Conservation (phyloP, 2,329 filamentous ascomycete genomes). For the Emergomyces africanus region DNA sequence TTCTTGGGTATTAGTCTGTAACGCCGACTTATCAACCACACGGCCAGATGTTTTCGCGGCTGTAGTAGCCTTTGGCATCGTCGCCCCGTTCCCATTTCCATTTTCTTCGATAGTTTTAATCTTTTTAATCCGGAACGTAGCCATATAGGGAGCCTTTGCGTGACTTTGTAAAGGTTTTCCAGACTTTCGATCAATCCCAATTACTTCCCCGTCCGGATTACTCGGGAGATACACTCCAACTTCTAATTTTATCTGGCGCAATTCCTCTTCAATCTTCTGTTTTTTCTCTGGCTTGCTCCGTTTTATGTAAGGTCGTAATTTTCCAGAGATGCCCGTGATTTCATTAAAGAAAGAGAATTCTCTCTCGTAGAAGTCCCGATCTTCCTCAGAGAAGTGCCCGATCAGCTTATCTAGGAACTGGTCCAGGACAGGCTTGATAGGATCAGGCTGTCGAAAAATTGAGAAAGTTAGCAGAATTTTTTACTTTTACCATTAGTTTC, state of each 20-base stretch:
- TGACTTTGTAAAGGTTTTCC: conserved; percentile 96
- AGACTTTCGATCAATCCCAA: conserved; percentile 95
- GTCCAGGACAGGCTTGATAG: conserved; percentile 86
- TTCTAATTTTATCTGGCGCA: conserved; percentile 93
- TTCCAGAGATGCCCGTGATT: conserved; percentile 89
- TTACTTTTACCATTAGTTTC: neutral
- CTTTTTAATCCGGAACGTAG: conserved; percentile 93
- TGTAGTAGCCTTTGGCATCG: conserved; percentile 30
- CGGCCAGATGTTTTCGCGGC: conserved; percentile 5
- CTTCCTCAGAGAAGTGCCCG: conserved; percentile 62
- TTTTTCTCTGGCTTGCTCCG: conserved; percentile 92
- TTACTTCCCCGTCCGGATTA: conserved; percentile 92
- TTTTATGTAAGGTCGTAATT: conserved; percentile 87
- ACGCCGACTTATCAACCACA: conserved; percentile 7
- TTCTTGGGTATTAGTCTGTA: neutral
- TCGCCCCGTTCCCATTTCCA: conserved; percentile 43
- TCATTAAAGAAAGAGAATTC: conserved; percentile 99
- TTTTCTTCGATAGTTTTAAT: conserved; percentile 38
- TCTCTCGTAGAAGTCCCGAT: conserved; percentile 77
- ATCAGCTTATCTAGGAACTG: conserved; percentile 77
- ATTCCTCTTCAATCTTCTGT: conserved; percentile 95
- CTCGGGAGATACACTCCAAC: conserved; percentile 94
- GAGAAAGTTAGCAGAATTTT: conserved; percentile 4
- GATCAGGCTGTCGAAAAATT: conserved; percentile 51
- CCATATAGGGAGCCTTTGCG: conserved; percentile 98